Percentiles rank a stretch among this genome's conserved stretches.
Evolutionary conservation across 768 basidiomycete genomes (phyloP).

Genomic region (Crucibulum laeve): DNA sequence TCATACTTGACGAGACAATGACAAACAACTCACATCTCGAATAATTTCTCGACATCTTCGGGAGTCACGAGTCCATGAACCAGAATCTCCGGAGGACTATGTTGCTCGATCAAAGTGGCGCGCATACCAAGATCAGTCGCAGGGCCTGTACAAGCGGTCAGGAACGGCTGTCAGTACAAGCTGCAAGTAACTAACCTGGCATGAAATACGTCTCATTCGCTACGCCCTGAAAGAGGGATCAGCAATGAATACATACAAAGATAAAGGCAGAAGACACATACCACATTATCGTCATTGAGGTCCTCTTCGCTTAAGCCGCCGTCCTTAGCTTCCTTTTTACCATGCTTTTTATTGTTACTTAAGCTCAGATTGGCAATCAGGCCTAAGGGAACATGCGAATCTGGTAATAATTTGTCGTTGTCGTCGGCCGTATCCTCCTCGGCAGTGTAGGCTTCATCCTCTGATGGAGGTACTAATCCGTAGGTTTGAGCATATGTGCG

Average conservation of each 20-base stretch:
- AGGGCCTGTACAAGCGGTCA: conserved; percentile 40
- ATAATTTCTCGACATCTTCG: conserved; percentile 78
- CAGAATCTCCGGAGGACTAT: conserved; percentile 78
- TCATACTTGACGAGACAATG: not conserved
- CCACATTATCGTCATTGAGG: conserved; percentile 62
- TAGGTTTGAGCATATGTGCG: conserved; percentile 15
- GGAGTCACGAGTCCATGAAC: conserved; percentile 76
- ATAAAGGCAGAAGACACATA: conserved; percentile 23
- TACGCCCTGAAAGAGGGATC: conserved; percentile 53
- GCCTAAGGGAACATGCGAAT: conserved; percentile 70
- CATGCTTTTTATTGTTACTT: conserved; percentile 42
- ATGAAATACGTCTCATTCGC: conserved; percentile 78
- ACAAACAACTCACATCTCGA: conserved; percentile 60
- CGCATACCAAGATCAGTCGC: conserved; percentile 68
- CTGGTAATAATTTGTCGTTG: conserved; percentile 53
- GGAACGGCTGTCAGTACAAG: not conserved
- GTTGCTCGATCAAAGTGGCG: conserved; percentile 69
- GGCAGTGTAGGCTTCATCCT: conserved; percentile 19
- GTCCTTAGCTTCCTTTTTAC: conserved; percentile 34
- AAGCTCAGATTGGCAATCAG: conserved; percentile 71
- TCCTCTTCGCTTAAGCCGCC: conserved; percentile 34
- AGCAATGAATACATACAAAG: not conserved
- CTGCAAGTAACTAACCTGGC: conserved; percentile 47
- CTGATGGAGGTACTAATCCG: conserved; percentile 12
- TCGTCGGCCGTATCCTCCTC: conserved; percentile 33